Conservation (phyloP, 140 eudicot species). For the Erigeron philadelphicus region DNA sequence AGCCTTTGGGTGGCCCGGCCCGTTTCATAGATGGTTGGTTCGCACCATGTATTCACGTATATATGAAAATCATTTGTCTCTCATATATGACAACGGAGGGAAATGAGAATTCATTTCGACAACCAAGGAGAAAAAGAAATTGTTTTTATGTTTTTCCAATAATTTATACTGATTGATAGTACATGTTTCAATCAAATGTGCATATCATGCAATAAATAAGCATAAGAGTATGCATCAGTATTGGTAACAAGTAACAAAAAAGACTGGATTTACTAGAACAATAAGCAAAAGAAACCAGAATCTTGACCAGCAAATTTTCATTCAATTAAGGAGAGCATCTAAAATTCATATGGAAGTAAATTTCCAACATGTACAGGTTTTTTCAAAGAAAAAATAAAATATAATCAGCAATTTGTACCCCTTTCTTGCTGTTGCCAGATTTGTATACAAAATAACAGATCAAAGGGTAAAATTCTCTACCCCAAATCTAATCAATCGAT, state of each 20-base stretch:
- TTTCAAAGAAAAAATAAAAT: slow-evolving; percentile 10
- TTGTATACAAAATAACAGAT: slow-evolving; percentile 30
- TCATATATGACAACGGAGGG: too few species aligned
- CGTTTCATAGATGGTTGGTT: too few species aligned
- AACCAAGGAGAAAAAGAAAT: too few species aligned
- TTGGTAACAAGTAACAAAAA: not conserved
- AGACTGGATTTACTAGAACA: not conserved
- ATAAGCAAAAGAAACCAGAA: slow-evolving; percentile 18
- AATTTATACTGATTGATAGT: too few species aligned
- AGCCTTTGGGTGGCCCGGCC: too few species aligned
- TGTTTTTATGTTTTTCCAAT: too few species aligned
- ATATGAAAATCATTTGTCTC: too few species aligned
- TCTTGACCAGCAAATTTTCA: slow-evolving; percentile 15
- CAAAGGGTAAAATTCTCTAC: slow-evolving; percentile 30
- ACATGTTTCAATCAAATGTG: slow-evolving; percentile 1
- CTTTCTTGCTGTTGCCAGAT: not conserved
- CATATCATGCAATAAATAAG: slow-evolving; percentile 10
- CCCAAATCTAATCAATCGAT: slow-evolving; percentile 23
- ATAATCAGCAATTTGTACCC: slow-evolving; percentile 9
- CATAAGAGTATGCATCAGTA: not conserved
- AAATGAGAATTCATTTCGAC: too few species aligned
- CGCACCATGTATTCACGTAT: too few species aligned
- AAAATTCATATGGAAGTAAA: slow-evolving; percentile 28
- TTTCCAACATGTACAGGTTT: slow-evolving; percentile 34
- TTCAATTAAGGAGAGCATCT: slow-evolving; percentile 22